Conservation (phyloP, 345 rosid genomes). For the Salix viminalis region DNA sequence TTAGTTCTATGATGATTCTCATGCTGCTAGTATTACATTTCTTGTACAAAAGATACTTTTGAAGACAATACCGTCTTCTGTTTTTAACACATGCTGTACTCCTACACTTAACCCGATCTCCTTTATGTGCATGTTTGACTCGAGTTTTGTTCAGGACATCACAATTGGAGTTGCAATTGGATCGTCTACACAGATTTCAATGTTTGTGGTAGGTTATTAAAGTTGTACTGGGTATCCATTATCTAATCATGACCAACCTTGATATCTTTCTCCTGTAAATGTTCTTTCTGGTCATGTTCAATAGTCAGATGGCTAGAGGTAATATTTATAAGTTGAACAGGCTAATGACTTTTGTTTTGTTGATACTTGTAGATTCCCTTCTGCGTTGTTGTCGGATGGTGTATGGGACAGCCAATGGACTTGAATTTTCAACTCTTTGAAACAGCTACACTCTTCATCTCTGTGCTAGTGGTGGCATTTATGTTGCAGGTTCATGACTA, state of each 20-base stretch:
- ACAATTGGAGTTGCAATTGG: conserved; percentile 92
- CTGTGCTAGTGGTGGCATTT: conserved; percentile 43
- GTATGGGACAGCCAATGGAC: conserved; percentile 44
- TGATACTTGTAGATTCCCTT: conserved; percentile 37
- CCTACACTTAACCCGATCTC: neutral
- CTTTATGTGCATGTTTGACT: neutral
- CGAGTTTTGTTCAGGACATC: conserved; percentile 47
- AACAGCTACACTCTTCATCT: conserved; percentile 41
- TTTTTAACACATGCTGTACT: neutral
- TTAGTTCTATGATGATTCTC: conserved; percentile 22
- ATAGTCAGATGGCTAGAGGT: neutral
- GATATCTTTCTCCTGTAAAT: neutral
- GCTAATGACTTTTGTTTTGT: neutral
- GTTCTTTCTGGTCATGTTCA: neutral
- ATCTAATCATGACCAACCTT: neutral
- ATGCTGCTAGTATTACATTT: neutral
- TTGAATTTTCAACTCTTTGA: conserved; percentile 45
- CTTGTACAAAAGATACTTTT: neutral
- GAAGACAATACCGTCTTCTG: neutral
- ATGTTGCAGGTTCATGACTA: conserved; percentile 40
- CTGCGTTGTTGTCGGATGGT: conserved; percentile 42
- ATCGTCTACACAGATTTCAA: conserved; percentile 79
- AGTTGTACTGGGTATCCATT: neutral
- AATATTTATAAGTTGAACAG: neutral
- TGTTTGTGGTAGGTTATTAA: conserved; percentile 64